Conservation (phyloP, 2,329 filamentous ascomycete species). For the Colletotrichum tropicale region DNA sequence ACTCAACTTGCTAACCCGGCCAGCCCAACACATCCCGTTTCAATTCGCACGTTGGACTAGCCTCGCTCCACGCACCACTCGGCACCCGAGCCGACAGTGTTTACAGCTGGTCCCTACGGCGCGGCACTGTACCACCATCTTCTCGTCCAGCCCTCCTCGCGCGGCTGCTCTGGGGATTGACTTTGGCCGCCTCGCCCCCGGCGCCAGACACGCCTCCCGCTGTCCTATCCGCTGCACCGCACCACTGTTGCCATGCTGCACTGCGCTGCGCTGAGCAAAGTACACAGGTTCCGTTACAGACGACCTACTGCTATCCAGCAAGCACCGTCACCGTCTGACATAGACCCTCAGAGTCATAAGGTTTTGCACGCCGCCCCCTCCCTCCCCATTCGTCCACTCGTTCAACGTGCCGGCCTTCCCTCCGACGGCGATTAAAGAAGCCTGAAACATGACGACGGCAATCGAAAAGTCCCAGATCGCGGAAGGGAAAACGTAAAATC, state of each 20-base stretch:
- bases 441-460: conserved; percentile 9
- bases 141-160: neutral
- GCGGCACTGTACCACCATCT: neutral
- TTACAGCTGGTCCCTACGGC: neutral
- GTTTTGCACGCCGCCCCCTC: neutral
- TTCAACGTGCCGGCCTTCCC: neutral
- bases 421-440: neutral
- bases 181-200: neutral
- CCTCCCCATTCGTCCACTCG: neutral
- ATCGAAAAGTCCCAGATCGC: neutral
- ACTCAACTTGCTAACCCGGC: neutral
- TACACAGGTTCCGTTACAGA: neutral
- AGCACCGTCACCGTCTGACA: neutral
- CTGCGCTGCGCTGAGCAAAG: neutral
- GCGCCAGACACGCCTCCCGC: neutral
- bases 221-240: neutral
- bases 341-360: neutral
- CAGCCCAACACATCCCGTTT: neutral
- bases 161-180: neutral
- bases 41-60: neutral
- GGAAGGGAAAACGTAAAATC: neutral
- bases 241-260: neutral
- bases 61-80: neutral
- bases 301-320: neutral
- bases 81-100: neutral